Evolutionary conservation across 192 early-diverging fungal genomes (phyloP).

Genomic region (Coemansia sp.): DNA sequence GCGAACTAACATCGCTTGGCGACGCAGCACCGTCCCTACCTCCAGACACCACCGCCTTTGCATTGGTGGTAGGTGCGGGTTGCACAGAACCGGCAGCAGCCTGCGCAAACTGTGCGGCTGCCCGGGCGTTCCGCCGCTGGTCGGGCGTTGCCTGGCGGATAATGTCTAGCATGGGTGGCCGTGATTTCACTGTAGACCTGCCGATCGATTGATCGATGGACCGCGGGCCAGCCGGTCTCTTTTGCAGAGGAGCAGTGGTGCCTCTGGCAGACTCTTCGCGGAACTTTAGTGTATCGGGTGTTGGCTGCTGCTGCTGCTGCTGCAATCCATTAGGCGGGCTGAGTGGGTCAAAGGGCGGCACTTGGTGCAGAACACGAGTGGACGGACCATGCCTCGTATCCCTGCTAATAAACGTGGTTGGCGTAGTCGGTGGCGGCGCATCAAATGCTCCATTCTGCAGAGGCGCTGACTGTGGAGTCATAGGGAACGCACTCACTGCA

Average conservation of each 20-base stretch:
- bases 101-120: slow-evolving; percentile 22
- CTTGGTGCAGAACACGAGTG: slow-evolving; percentile 27
- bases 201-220: slow-evolving; percentile 6
- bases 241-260: not conserved
- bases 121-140: slow-evolving; percentile 16
- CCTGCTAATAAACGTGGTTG: slow-evolving; percentile 40
- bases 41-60: not conserved
- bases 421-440: slow-evolving; percentile 45
- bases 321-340: not conserved
- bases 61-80: no score
- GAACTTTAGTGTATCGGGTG: not conserved
- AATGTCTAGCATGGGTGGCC: slow-evolving; percentile 16
- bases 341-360: slow-evolving; percentile 26
- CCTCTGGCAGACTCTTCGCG: not conserved
- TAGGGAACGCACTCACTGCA: not conserved
- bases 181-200: slow-evolving; percentile 6
- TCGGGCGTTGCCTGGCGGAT: not conserved
- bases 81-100: no score
- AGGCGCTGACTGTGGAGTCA: slow-evolving; percentile 2
- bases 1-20: slow-evolving; percentile 18
- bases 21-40: not conserved
- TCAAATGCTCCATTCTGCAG: not conserved
- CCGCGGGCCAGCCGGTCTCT: not conserved
- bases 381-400: slow-evolving; percentile 35
- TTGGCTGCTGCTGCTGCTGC: not conserved